Percentiles rank a stretch among this genome's conserved stretches.
These are phyloP conservation scores for Rhizopogon vulgaris DNA, from an alignment of 768 basidiomycete genomes.

Conservation along the genomic window DNA sequence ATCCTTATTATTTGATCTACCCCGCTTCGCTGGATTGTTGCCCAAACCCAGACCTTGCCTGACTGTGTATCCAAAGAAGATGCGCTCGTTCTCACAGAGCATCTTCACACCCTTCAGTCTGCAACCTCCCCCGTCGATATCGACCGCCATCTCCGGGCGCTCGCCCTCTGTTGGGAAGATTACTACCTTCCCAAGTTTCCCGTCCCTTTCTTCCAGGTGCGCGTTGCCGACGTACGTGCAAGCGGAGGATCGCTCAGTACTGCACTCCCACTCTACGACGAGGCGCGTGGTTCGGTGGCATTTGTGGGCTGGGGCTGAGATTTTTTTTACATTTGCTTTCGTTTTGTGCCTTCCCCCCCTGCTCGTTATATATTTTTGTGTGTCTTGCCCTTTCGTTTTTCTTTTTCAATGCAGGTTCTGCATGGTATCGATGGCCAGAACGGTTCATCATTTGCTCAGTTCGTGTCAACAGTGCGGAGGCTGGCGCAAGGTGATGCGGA, in stretches of 20 bases:
- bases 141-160: conserved; percentile 18
- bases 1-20: background rate
- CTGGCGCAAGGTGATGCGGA: conserved; percentile 19
- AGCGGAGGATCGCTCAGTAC: conserved; percentile 24
- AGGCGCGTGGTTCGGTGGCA: conserved; percentile 13
- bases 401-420: conserved; percentile 14
- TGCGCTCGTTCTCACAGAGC: conserved; percentile 13
- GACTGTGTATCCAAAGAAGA: conserved; percentile 17
- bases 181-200: conserved; percentile 26
- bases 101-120: conserved; percentile 9
- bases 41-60: conserved; percentile 15
- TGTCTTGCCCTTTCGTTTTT: background rate
- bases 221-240: conserved; percentile 27
- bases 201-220: conserved; percentile 24
- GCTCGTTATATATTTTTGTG: background rate
- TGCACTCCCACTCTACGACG: conserved; percentile 22
- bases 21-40: background rate
- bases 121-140: conserved; percentile 9
- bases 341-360: background rate
- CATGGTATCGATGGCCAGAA: conserved; percentile 15
- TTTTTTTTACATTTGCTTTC: background rate
- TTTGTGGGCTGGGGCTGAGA: background rate
- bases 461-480: conserved; percentile 20
- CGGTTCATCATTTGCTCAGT: conserved; percentile 14
- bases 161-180: conserved; percentile 26